These are phyloP conservation scores for Rubia tinctorum DNA, from an alignment of 305 asterid species.

Conservation along the genomic window DNA sequence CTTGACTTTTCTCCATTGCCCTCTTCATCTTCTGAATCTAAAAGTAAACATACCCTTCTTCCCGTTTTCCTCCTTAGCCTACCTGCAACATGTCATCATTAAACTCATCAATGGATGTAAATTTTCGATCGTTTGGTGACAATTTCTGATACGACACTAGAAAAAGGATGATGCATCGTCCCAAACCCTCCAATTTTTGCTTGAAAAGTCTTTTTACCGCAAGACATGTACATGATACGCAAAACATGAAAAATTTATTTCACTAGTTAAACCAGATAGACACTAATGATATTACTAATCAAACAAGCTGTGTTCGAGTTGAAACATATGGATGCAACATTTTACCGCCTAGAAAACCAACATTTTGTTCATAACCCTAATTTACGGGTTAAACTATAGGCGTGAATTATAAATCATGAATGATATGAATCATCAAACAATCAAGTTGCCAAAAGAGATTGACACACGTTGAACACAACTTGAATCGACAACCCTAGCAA, in stretches of 20 bases:
- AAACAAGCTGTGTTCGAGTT: not conserved
- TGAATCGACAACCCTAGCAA: not conserved
- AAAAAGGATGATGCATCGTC: no score
- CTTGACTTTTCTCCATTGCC: conserved; percentile 69
- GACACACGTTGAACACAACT: not conserved
- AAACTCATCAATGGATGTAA: not conserved
- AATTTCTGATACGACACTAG: not conserved
- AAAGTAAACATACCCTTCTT: conserved; percentile 40
- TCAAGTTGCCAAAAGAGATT: not conserved
- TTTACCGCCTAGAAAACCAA: not conserved
- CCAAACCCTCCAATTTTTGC: not conserved
- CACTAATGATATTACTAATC: not conserved
- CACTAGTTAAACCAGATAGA: not conserved
- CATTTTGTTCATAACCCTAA: not conserved
- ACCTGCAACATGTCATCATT: conserved; percentile 16
- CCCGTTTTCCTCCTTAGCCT: conserved; percentile 3
- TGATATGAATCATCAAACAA: not conserved
- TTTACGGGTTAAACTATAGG: no score
- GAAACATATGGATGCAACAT: no score
- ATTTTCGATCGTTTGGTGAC: not conserved
- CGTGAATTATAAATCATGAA: no score
- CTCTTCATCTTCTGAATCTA: conserved; percentile 2
- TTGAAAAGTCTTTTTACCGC: not conserved
- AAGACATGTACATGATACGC: not conserved
- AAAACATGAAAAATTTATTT: no score